phyloP scores from a whole-genome alignment of 129 eudicot genomes.

The Chrysanthemum makinoi region DNA sequence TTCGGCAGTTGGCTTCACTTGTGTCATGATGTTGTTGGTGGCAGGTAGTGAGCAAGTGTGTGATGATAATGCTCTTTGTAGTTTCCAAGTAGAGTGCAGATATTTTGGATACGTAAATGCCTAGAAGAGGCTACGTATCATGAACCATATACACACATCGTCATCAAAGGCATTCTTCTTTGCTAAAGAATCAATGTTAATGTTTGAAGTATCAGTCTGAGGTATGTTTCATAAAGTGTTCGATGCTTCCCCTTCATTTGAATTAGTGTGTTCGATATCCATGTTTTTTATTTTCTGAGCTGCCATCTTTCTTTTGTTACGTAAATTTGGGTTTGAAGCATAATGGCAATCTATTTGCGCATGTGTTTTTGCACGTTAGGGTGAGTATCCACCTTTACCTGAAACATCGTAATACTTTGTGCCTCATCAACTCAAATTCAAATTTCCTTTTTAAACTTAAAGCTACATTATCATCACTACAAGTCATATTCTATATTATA shows the following conservation, averaged over 20 bases:
- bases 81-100: too few relatives aligned
- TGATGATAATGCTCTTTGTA: too few relatives aligned
- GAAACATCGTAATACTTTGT: constrained; percentile 52
- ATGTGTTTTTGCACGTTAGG: constrained; percentile 91
- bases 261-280: not conserved
- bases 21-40: too few relatives aligned
- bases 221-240: constrained; percentile 31
- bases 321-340: constrained; percentile 58
- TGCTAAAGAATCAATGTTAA: too few relatives aligned
- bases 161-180: too few relatives aligned
- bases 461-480: too few relatives aligned
- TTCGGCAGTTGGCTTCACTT: too few relatives aligned
- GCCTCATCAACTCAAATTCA: constrained; percentile 2
- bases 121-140: too few relatives aligned
- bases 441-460: too few relatives aligned
- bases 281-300: not conserved
- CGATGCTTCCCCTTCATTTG: not conserved
- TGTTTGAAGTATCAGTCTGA: constrained; percentile 54
- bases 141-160: too few relatives aligned
- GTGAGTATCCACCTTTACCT: constrained; percentile 54
- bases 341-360: constrained; percentile 88
- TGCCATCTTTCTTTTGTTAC: not conserved
- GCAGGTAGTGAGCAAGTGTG: too few relatives aligned
- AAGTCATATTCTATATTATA: not conserved
- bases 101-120: too few relatives aligned